phyloP scores from a whole-genome alignment of 768 basidiomycete species.

The Amanita rubescens region DNA sequence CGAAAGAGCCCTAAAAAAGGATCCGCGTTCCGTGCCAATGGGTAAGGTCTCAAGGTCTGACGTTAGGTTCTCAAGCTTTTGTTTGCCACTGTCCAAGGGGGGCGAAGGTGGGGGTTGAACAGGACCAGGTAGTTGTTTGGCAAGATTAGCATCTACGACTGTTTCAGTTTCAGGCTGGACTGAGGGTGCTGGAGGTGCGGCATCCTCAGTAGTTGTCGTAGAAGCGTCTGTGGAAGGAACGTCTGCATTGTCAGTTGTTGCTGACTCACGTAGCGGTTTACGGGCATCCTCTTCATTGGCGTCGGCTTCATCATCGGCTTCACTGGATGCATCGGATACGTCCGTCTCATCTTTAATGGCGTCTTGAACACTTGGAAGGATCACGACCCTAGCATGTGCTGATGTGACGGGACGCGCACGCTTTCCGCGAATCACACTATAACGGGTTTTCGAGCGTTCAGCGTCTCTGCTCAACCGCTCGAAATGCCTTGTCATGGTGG shows the following conservation, averaged over 20 bases:
- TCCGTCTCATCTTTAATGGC: slow-evolving; percentile 83
- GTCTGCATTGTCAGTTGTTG: slow-evolving; percentile 19
- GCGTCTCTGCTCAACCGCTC: slow-evolving; percentile 74
- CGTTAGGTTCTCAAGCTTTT: slow-evolving; percentile 32
- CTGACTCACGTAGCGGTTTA: slow-evolving; percentile 19
- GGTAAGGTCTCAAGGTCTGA: slow-evolving; percentile 45
- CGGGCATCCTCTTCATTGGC: slow-evolving; percentile 36
- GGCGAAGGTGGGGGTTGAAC: slow-evolving; percentile 54
- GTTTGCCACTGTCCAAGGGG: slow-evolving; percentile 31
- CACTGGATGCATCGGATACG: slow-evolving; percentile 54
- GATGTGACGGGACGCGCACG: slow-evolving; percentile 87
- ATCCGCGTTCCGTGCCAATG: slow-evolving; percentile 54
- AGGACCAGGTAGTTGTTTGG: slow-evolving; percentile 17
- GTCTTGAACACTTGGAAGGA: slow-evolving; percentile 85
- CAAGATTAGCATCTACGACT: slow-evolving; percentile 11
- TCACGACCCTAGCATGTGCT: slow-evolving; percentile 80
- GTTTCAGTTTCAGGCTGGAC: slow-evolving; percentile 7
- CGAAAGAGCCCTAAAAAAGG: slow-evolving; percentile 76
- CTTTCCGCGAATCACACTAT: slow-evolving; percentile 80
- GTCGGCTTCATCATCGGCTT: slow-evolving; percentile 50
- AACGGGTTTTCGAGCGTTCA: slow-evolving; percentile 69
- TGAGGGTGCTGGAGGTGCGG: slow-evolving; percentile 8
- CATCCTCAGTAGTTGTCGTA: slow-evolving; percentile 20
- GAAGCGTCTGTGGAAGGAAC: slow-evolving; percentile 4
- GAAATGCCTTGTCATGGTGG: slow-evolving; percentile 85